Conservation (phyloP, 768 basidiomycete species). For the Neoboletus subvelutipes region DNA sequence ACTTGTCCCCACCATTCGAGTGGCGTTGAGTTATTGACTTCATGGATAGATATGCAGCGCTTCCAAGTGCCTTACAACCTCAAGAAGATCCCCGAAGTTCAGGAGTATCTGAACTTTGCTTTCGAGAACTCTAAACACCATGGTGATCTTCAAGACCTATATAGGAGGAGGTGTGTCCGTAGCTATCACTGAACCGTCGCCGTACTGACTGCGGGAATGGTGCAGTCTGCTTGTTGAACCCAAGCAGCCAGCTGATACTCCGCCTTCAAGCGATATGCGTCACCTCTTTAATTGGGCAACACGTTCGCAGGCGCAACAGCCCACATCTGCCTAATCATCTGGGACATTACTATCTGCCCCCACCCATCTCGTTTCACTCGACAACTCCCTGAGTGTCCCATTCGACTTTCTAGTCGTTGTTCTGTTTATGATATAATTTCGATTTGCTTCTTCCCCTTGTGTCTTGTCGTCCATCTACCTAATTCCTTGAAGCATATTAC, state of each 20-base stretch:
- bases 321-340: constrained; percentile 35
- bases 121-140: constrained; percentile 75
- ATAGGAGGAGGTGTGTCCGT: constrained; percentile 69
- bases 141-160: constrained; percentile 83
- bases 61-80: constrained; percentile 87
- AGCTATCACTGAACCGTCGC: not conserved
- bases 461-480: constrained; percentile 26
- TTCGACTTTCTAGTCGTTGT: constrained; percentile 18
- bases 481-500: constrained; percentile 23
- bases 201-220: not conserved
- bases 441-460: constrained; percentile 21
- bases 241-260: constrained; percentile 71
- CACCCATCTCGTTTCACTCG: constrained; percentile 2
- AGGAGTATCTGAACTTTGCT: constrained; percentile 69
- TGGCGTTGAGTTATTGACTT: constrained; percentile 2
- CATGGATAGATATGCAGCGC: constrained; percentile 75
- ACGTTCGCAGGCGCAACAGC: constrained; percentile 47
- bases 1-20: not conserved
- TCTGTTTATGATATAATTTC: constrained; percentile 31
- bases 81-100: constrained; percentile 86
- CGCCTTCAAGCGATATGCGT: constrained; percentile 66
- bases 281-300: constrained; percentile 80
- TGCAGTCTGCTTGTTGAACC: constrained; percentile 75
- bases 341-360: constrained; percentile 20
- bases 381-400: constrained; percentile 9